These are phyloP conservation scores for Sequoiadendron giganteum DNA, from an alignment of 75 land plant genomes.

Conservation along the genomic window DNA sequence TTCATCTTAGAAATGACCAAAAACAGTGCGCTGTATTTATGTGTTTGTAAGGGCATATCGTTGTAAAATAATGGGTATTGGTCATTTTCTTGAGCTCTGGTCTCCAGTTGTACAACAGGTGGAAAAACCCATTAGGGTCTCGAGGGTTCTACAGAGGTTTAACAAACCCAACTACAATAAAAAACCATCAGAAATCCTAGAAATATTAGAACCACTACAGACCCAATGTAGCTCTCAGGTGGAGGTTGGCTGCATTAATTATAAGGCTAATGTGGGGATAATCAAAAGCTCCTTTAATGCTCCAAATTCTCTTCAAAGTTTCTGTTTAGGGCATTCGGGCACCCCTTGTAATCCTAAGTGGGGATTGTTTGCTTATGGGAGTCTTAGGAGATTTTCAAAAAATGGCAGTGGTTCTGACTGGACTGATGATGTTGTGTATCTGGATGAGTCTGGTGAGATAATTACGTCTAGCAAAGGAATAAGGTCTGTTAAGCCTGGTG, in stretches of 20 bases:
- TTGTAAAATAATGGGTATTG: not conserved
- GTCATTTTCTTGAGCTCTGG: not conserved
- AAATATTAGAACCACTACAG: not conserved
- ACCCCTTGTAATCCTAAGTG: not conserved
- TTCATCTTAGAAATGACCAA: not conserved
- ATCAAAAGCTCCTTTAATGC: not conserved
- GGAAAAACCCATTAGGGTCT: not conserved
- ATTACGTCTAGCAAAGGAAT: conserved; percentile 55
- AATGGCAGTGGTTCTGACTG: conserved; percentile 25
- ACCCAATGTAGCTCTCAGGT: not conserved
- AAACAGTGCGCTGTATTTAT: not conserved
- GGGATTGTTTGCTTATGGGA: not conserved
- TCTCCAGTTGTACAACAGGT: not conserved
- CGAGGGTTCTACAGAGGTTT: not conserved
- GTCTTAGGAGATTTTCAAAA: not conserved
- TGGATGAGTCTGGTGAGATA: conserved; percentile 66
- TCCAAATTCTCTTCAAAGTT: not conserved
- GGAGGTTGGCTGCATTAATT: not conserved
- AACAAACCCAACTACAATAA: not conserved
- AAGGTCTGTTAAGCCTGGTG: conserved; percentile 55
- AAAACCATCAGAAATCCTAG: not conserved
- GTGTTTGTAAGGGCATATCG: not conserved
- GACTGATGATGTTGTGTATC: conserved; percentile 68
- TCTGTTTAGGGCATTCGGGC: not conserved
- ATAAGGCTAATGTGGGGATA: not conserved